These are phyloP conservation scores for Excoecaria agallocha DNA, from an alignment of 345 rosid genomes.

Conservation along the genomic window DNA sequence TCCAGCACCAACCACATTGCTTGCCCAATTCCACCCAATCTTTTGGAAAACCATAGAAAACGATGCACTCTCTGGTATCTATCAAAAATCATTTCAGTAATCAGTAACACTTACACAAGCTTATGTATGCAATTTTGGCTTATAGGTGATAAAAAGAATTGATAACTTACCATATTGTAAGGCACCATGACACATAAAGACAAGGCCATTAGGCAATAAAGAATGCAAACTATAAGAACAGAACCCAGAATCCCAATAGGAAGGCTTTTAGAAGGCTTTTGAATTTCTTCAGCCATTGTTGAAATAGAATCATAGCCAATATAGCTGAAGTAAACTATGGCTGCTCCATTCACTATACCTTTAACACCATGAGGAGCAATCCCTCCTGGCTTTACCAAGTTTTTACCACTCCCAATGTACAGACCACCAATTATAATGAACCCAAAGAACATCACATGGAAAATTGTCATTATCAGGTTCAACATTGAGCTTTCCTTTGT, in stretches of 20 bases:
- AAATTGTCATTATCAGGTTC: constrained; percentile 80
- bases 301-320: constrained; percentile 93
- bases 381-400: constrained; percentile 75
- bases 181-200: constrained; percentile 78
- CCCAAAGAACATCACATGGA: constrained; percentile 78
- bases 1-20: constrained; percentile 89
- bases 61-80: constrained; percentile 64
- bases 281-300: constrained; percentile 93
- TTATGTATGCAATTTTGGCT: too few species aligned
- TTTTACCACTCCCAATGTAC: constrained; percentile 49
- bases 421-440: constrained; percentile 71
- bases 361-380: constrained; percentile 71
- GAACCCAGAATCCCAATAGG: constrained; percentile 84
- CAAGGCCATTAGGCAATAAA: constrained; percentile 86
- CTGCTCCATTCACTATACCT: constrained; percentile 85
- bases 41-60: constrained; percentile 61
- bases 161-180: constrained; percentile 59
- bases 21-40: constrained; percentile 83
- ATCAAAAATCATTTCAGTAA: neutral
- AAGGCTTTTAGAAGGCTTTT: constrained; percentile 74
- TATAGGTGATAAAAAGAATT: neutral
- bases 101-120: too few species aligned
- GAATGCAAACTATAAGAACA: constrained; percentile 58
- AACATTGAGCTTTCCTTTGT: constrained; percentile 86
- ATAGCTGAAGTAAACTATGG: constrained; percentile 82